phyloP scores from a whole-genome alignment of 2,329 filamentous ascomycete genomes.

The Chrysosporium queenslandicum region DNA sequence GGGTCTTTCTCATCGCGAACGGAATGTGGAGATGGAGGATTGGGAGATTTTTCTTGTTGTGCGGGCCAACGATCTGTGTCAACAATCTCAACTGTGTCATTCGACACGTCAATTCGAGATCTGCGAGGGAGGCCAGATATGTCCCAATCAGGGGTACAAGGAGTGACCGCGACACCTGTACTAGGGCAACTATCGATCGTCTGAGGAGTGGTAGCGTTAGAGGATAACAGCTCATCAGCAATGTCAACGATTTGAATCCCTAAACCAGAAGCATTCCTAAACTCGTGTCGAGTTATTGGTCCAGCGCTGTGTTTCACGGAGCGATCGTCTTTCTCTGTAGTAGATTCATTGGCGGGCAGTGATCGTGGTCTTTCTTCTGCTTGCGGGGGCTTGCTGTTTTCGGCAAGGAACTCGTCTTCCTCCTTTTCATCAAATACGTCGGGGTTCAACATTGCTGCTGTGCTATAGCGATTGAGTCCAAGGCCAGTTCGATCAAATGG shows the following conservation, averaged over 20 bases:
- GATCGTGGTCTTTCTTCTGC: not conserved
- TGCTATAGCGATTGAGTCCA: constrained; percentile 29
- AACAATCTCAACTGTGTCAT: constrained; percentile 24
- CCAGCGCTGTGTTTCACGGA: constrained; percentile 1
- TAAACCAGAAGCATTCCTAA: constrained; percentile 11
- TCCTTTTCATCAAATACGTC: constrained; percentile 45
- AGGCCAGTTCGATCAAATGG: constrained; percentile 38
- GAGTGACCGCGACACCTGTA: constrained; percentile 10
- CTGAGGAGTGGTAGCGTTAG: constrained; percentile 5
- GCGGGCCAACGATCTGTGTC: constrained; percentile 26
- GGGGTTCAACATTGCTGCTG: constrained; percentile 31
- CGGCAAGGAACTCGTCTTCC: constrained; percentile 40
- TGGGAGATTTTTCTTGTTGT: constrained; percentile 17
- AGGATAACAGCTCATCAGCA: constrained; percentile 3
- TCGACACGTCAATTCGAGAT: constrained; percentile 14
- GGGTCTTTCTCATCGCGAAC: constrained; percentile 34
- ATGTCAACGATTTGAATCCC: constrained; percentile 18
- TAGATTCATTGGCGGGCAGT: not conserved
- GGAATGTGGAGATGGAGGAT: constrained; percentile 21
- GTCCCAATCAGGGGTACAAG: constrained; percentile 14
- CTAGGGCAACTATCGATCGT: constrained; percentile 9
- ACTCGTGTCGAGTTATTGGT: not conserved
- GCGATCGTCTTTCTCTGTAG: not conserved
- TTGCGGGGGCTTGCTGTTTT: constrained; percentile 4
- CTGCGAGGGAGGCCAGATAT: constrained; percentile 2